Evolutionary conservation across 352 stramenopile species (phyloP), one percentile per base, ranked within the genome.

Genomic region (Blastocystis sp.): DNA sequence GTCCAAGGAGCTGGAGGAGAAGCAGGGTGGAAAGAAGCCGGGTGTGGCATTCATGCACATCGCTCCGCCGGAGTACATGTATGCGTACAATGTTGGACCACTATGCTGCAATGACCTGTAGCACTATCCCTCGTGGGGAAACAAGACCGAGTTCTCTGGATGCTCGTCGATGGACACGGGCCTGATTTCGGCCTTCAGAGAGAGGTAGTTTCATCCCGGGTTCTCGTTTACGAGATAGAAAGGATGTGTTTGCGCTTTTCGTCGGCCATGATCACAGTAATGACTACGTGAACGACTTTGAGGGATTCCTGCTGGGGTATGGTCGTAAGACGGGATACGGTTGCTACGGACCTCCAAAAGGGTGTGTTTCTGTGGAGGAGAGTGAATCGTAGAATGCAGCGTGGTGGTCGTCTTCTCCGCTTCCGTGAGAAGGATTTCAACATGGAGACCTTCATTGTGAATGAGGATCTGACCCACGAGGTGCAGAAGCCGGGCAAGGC

Each of bases 11-110:
- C 57, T 88, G n/a, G 78, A 88, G 38, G 61, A 78, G 24, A 4
- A 52, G 40, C 78, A 88, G 38, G 78, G 78, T 14, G 48, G 68
- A 42, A 76, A 76, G 64, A 79, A 68, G 10, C 78, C 78, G 2
- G 78, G 60, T 1, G 38, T 88, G 1, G 78, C 78, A 11, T 88
- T 88, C 60, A 79, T 88, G 64, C 78, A 88, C 60, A 88, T 88
- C 45, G 21, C 78, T 42, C 64, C 68, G 6, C 57, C 43, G 10
- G 78, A 88, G 54, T 88, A 88, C 43, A 62, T 88, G 45, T 88
- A 77, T 34, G 68, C 68, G 10, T 88, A 88, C 60, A 70, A 79
- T 21, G 68, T 88, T 40, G 11, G n/a, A 77, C 21, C 45, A 14
- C 17, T 10, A 38, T 10, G 10, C 1, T 19, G 1, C n/a, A 57